These are phyloP conservation scores for Mycena alexandri DNA, from an alignment of 768 basidiomycete species.

Conservation along the genomic window DNA sequence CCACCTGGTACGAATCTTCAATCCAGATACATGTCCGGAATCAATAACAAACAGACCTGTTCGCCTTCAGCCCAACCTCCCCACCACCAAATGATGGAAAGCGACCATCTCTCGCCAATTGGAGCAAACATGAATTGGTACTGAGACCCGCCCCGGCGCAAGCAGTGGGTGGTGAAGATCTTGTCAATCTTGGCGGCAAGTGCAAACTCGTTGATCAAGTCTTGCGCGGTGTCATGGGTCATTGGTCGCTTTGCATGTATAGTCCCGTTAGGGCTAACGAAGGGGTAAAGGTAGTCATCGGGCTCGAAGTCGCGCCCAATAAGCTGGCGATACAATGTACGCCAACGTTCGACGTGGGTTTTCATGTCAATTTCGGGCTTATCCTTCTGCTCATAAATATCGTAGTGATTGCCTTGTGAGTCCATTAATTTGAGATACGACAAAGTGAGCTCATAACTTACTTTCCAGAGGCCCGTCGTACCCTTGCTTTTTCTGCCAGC, in stretches of 20 bases:
- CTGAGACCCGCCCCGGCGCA: conserved; percentile 53
- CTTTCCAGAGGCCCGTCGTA: conserved; percentile 37
- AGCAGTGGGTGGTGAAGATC: conserved; percentile 50
- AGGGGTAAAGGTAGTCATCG: conserved; percentile 47
- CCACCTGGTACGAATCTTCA: conserved; percentile 38
- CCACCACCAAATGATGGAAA: conserved; percentile 56
- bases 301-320: conserved; percentile 39
- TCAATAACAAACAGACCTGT: conserved; percentile 42
- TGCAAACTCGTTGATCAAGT: conserved; percentile 46
- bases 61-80: conserved; percentile 57
- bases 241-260: conserved; percentile 42
- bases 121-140: conserved; percentile 56
- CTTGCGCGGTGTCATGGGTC: conserved; percentile 46
- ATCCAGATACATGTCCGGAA: neutral
- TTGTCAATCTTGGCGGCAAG: conserved; percentile 40
- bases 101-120: conserved; percentile 49
- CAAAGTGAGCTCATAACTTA: neutral
- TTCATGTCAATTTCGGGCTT: conserved; percentile 47
- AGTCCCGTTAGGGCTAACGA: conserved; percentile 43
- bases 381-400: conserved; percentile 50
- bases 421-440: too few species aligned
- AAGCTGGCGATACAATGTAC: conserved; percentile 34
- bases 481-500: conserved; percentile 46
- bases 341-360: conserved; percentile 44
- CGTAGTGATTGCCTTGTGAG: conserved; percentile 44